These are phyloP conservation scores for Eucalyptus guilfoylei DNA, from an alignment of 345 rosid genomes.

Conservation along the genomic window DNA sequence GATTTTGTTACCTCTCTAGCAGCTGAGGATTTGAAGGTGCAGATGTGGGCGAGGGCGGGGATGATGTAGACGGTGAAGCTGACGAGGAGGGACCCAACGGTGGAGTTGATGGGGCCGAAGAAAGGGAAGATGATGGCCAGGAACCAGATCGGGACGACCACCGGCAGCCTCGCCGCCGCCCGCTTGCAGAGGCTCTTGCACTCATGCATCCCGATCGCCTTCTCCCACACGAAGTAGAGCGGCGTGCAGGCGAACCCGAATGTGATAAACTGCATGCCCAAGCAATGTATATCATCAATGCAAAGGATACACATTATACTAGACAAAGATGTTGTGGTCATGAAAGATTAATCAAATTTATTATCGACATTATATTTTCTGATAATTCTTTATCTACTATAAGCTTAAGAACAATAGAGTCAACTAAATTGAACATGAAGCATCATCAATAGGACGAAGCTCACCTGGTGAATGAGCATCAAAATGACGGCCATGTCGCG, in stretches of 20 bases:
- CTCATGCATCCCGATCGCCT: slow-evolving; percentile 89
- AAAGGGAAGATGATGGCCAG: slow-evolving; percentile 91
- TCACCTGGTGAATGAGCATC: slow-evolving; percentile 94
- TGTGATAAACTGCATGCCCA: slow-evolving; percentile 59
- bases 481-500: slow-evolving; percentile 89
- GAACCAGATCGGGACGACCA: slow-evolving; percentile 94
- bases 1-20: slow-evolving; percentile 58
- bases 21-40: slow-evolving; percentile 78
- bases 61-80: slow-evolving; percentile 99
- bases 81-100: slow-evolving; percentile 95
- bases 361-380: neutral
- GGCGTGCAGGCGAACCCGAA: slow-evolving; percentile 99
- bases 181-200: slow-evolving; percentile 92
- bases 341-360: neutral
- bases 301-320: too few species aligned
- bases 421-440: neutral
- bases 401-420: neutral
- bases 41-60: slow-evolving; percentile 85
- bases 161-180: slow-evolving; percentile 92
- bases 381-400: neutral
- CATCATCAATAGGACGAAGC: neutral
- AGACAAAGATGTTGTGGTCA: too few species aligned
- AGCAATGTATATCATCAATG: neutral
- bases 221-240: slow-evolving; percentile 97
- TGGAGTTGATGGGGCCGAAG: slow-evolving; percentile 94